Base-by-base conservation (phyloP, 192 early-diverging fungal species). In the Tieghemiomyces parasiticus region DNA sequence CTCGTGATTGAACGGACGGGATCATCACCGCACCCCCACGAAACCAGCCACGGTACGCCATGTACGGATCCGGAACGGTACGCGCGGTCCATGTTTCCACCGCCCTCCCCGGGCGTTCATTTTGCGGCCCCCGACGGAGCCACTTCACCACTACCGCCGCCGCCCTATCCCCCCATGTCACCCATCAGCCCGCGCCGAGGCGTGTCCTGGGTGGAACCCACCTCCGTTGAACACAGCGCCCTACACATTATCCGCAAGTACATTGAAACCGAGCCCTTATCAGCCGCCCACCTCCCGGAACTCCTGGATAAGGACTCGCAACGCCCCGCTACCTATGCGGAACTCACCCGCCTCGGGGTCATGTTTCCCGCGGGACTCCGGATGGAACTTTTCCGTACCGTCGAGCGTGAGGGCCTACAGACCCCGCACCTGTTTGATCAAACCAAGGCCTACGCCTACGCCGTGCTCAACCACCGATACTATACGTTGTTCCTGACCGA, bases 401-500 rank as follows among this genome's bases (percentile, higher is more conserved):
- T 56, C 20, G 54, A 56, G 9, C 19, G 24, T 8, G 29, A 56
- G 16, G 54, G 54, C 33, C 19, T 56, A 16, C 32, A n/a, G 12
- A 31, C 30, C 32, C 28, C 28, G 9, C 31, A 56, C 2, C 54
- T 56, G 32, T 56, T 56, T 34, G 32, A 16, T 14, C 19, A 56
- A 12, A 34, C 54, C 19, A 20, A 22, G 32, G 54, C 13, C 19
- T 56, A 56, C 29, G 30, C 33, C 31, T 56, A 34, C 34, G 34
- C 54, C 19, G 32, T 56, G 20, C 54, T 56, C 32, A 56, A 56
- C 54, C 54, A 56, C 19, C 54, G 54, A 8, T 56, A 56, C 29
- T 56, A 56, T 14, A 34, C 19, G 16, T 16, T 35, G 4, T 56
- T 56, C 33, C 34, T 56, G 24, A 29, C 32, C 33, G 34, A 35